Conservation (phyloP, 1,284 basidiomycete genomes). For the Tilletia walkeri region DNA sequence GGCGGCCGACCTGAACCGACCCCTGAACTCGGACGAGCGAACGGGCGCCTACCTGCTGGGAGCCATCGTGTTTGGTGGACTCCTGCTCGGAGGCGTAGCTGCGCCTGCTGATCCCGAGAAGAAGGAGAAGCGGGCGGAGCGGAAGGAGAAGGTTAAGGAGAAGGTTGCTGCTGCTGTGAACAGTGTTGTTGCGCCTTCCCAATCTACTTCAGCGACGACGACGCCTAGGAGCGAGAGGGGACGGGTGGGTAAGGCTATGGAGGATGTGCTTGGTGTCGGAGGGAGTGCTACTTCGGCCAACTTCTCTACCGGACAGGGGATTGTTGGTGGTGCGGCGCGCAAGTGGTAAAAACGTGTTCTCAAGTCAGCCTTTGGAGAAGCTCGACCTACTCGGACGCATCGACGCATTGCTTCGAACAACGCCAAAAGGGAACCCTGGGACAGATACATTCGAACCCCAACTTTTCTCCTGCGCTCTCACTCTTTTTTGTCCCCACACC, state of each 20-base stretch:
- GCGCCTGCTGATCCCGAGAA: conserved; percentile 27
- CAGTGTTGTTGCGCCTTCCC: background rate
- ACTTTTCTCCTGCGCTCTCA: too few species aligned
- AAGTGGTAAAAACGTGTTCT: conserved; percentile 19
- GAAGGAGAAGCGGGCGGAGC: background rate
- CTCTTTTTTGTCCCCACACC: too few species aligned
- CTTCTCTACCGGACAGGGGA: conserved; percentile 23
- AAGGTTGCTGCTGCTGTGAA: background rate
- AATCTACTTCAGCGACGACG: conserved; percentile 13
- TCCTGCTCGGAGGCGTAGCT: conserved; percentile 61
- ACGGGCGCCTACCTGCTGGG: conserved; percentile 63
- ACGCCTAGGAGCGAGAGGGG: background rate
- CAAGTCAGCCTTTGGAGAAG: too few species aligned
- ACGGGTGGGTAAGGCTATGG: background rate
- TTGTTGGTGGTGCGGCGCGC: conserved; percentile 26
- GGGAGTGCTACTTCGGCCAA: background rate
- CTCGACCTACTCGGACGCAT: too few species aligned
- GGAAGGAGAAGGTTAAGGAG: conserved; percentile 16
- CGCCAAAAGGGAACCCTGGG: too few species aligned
- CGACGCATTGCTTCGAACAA: too few species aligned
- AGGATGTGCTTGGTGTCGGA: background rate
- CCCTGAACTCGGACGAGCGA: conserved; percentile 63
- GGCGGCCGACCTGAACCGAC: conserved; percentile 51
- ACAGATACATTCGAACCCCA: too few species aligned
- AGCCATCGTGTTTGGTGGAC: conserved; percentile 63